Percentiles rank a stretch among this genome's conserved stretches.
Evolutionary conservation across 2,329 filamentous ascomycete species (phyloP).

Genomic region (Arthrinium puccinioides): DNA sequence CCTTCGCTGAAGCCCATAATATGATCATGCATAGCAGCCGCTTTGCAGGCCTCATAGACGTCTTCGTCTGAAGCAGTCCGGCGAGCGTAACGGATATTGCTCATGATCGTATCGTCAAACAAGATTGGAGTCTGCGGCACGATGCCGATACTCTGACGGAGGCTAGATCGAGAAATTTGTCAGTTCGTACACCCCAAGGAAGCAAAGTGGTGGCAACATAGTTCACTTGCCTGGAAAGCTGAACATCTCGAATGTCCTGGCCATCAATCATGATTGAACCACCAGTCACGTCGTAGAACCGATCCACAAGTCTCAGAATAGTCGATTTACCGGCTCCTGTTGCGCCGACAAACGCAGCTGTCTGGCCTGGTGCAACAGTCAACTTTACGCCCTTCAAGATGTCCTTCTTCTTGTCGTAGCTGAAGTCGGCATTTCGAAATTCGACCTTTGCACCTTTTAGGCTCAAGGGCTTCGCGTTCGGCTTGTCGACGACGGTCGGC

Average conservation of each 20-base stretch:
- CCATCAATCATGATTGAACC: conserved; percentile 40
- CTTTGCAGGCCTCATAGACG: conserved; percentile 41
- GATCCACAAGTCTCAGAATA: conserved; percentile 40
- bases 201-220: too few species aligned
- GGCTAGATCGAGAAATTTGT: conserved; percentile 15
- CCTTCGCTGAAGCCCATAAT: conserved; percentile 46
- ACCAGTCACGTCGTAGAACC: conserved; percentile 40
- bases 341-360: conserved; percentile 52
- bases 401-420: conserved; percentile 51
- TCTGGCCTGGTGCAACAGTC: conserved; percentile 41
- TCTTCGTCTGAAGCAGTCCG: conserved; percentile 39
- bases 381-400: conserved; percentile 49
- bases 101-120: conserved; percentile 49
- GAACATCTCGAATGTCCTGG: conserved; percentile 34
- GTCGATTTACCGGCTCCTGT: conserved; percentile 50
- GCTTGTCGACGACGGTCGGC: conserved; percentile 45
- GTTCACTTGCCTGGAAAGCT: conserved; percentile 25
- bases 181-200: conserved; percentile 4
- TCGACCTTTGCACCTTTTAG: conserved; percentile 46
- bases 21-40: conserved; percentile 47
- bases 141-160: conserved; percentile 34
- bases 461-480: conserved; percentile 40
- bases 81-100: conserved; percentile 47
- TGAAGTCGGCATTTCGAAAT: conserved; percentile 49
- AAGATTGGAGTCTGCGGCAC: conserved; percentile 37